Evolutionary conservation across 1,139 yeast genomes (phyloP), one percentile per base, ranked within the genome.

Genomic region (Magnusiomyces ingens): DNA sequence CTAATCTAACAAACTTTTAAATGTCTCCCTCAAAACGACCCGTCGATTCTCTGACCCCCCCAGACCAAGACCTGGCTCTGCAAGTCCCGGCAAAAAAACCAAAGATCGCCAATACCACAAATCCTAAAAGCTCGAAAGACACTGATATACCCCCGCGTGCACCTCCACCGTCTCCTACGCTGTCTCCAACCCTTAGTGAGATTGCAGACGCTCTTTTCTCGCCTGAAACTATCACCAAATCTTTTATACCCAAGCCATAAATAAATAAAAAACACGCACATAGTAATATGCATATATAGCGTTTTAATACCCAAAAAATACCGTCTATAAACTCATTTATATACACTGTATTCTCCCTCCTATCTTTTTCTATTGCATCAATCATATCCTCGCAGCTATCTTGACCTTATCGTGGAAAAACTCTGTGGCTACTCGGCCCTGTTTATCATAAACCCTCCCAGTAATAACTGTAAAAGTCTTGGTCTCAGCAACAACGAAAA

Each of bases 121-220:
- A 10, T 2, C 12, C 38, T n/a, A 18, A 1, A 35, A 8, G 11
- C 3, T 13, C 22, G 47, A 26, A n/a, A 63, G 62, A 66, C 65
- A 64, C 48, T 12, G 40, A 26, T 1, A 32, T 26, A 21, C 15
- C 49, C 2, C 18, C 48, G n/a, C 26, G 48, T 35, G 40, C 38
- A 2, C 32, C 32, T 26, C 32, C 32, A 26, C 32, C 32, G 8
- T 26, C 32, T 26, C 32, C 32, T 26, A 26, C 8, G 4, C 4
- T 8, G 8, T 26, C 32, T 26, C 32, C 32, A 26, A 26, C 32
- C 32, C 32, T 22, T 10, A 43, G 19, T 10, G 15, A 19, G 4
- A 13, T n/a, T 37, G 18, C 41, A 37, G 15, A 37, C 5, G 18
- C 18, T 5, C 41, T n/a, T 6, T 37, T 37, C 15, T n/a, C 18